These are phyloP conservation scores for Lanmaoa rubissima DNA, from an alignment of 768 basidiomycete species.

Conservation along the genomic window DNA sequence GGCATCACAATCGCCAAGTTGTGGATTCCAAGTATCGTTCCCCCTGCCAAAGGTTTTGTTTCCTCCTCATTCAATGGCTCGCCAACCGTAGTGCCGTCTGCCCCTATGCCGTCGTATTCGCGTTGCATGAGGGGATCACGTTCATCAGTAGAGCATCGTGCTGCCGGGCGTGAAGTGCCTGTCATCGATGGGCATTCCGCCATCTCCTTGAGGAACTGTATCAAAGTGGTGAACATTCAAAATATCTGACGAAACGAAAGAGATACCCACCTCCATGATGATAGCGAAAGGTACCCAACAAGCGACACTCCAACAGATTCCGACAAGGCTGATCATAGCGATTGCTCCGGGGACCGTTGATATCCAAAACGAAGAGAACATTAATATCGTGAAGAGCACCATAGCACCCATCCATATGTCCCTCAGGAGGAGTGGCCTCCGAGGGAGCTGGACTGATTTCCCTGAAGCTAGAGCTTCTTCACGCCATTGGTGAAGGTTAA, in stretches of 20 bases:
- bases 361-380: conserved; percentile 85
- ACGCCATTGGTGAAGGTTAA: conserved; percentile 78
- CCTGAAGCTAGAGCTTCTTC: conserved; percentile 78
- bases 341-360: conserved; percentile 75
- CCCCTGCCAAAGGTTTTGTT: conserved; percentile 65
- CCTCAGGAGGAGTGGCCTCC: conserved; percentile 86
- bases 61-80: conserved; percentile 22
- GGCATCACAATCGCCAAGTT: conserved; percentile 95
- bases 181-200: conserved; percentile 32
- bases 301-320: conserved; percentile 97
- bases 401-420: conserved; percentile 94
- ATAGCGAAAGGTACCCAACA: conserved; percentile 98
- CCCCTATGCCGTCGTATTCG: conserved; percentile 44
- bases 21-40: conserved; percentile 92
- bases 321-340: conserved; percentile 76
- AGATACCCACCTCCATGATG: conserved; percentile 86
- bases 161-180: conserved; percentile 14
- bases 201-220: conserved; percentile 73
- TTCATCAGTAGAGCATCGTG: conserved; percentile 37
- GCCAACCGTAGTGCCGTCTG: conserved; percentile 38
- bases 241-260: conserved; percentile 30
- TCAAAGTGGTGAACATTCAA: neutral
- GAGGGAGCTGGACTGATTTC: conserved; percentile 71
- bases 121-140: conserved; percentile 57
- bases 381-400: conserved; percentile 74